Base-by-base conservation (phyloP, 768 basidiomycete genomes). In the Omphalotus guepiniiformis region DNA sequence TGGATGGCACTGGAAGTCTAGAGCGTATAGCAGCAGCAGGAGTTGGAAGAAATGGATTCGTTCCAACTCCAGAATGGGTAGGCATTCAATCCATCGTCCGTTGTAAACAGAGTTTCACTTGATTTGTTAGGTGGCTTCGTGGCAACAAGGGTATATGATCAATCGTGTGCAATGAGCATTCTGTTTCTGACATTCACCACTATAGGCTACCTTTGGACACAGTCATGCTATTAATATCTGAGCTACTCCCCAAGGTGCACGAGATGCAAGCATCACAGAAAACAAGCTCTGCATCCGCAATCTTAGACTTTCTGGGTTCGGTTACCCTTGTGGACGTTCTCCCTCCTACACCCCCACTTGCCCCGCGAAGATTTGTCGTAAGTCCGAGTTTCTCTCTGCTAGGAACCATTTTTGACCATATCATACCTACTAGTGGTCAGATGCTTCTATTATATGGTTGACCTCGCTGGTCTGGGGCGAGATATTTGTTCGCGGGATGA, bases 61-160 rank as follows among this genome's bases (percentile, higher is more conserved):
- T 94, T 6, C 93, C 96, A 9, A 96, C 93, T 3, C 91, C 96
- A 62, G 92, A 93, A 80, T 99, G 96, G 95, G 93, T 92, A 53
- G 47, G 76, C 58, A n/a, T 34, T 48, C 19, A 46, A n/a, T 39
- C 32, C 30, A 38, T 47, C 7, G 34, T 26, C 27, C 19, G 35
- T 27, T 36, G 2, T 9, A 30, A 13, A 50, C 9, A 7, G 38
- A n/a, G 23, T 40, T 35, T 34, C 38, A 59, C 42, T 21, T 40
- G 22, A 8, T 16, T 49, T 36, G 37, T 39, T 35, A 88, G 88
- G 86, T 93, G 3, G 79, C 88, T 18, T 93, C 93, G 2, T 98
- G 95, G 95, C 90, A 95, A 56, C 91, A 94, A 75, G 94, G 94
- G 92, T 91, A 55, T 61, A 69, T 4, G 35, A 25, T 6, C n/a